phyloP scores from a whole-genome alignment of 2,329 filamentous ascomycete genomes.

The Penicillium aurantiogriseum region DNA sequence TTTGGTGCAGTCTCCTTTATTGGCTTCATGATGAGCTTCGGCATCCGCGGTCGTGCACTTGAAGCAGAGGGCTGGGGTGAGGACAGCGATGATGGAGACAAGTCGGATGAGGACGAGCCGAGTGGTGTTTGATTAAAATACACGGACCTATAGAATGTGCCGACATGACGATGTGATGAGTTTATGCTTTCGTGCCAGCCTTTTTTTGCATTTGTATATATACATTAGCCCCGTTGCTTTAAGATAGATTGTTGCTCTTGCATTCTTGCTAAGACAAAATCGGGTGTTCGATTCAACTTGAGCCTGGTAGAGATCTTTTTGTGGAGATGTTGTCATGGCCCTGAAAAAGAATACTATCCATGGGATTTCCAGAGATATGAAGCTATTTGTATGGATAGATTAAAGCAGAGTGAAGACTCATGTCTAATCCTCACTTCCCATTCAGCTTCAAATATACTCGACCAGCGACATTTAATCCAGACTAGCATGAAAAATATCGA shows the following conservation, averaged over 20 bases:
- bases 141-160: neutral
- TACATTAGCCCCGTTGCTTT: slow-evolving; percentile 1
- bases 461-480: too few relatives aligned
- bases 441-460: neutral
- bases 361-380: neutral
- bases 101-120: slow-evolving; percentile 49
- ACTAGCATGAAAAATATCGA: too few relatives aligned
- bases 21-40: slow-evolving; percentile 76
- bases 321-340: neutral
- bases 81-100: slow-evolving; percentile 42
- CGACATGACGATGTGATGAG: slow-evolving; percentile 18
- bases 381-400: neutral
- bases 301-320: neutral
- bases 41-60: slow-evolving; percentile 64
- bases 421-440: neutral
- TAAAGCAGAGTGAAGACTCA: neutral
- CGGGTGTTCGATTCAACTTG: neutral
- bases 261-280: slow-evolving; percentile 9
- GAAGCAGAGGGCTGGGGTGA: slow-evolving; percentile 58
- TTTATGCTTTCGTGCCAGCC: slow-evolving; percentile 13
- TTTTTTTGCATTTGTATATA: slow-evolving; percentile 15
- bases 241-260: slow-evolving; percentile 5
- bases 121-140: slow-evolving; percentile 10
- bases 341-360: neutral
- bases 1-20: slow-evolving; percentile 80